Evolutionary conservation across 2,329 filamentous ascomycete genomes (phyloP).

Genomic region (Penicillium sp.): DNA sequence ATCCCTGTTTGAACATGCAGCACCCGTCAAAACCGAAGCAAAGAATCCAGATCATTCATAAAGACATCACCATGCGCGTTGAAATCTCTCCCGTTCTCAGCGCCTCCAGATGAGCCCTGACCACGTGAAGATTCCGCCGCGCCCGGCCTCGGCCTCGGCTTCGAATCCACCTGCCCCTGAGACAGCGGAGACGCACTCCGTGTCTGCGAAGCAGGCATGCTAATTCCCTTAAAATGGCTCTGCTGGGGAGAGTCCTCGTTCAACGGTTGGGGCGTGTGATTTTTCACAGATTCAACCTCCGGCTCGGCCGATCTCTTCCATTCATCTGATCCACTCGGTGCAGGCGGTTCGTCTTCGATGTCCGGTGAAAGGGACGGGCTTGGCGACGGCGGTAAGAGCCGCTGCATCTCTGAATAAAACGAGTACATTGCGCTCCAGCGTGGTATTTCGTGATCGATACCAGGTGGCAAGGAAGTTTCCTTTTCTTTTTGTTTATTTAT

Average conservation of each 20-base stretch:
- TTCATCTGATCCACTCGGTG: background rate
- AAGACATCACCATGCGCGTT: background rate
- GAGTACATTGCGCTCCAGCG: constrained; percentile 9
- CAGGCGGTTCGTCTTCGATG: background rate
- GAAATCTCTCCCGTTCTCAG: background rate
- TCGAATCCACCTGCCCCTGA: background rate
- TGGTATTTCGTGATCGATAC: constrained; percentile 2
- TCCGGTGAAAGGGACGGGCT: background rate
- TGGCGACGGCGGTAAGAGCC: background rate
- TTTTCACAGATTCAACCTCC: background rate
- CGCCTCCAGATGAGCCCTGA: background rate
- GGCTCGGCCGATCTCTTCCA: background rate
- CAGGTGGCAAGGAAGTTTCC: background rate
- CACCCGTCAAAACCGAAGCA: constrained; percentile 8
- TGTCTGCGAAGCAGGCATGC: background rate
- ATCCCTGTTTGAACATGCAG: background rate
- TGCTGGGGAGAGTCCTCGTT: background rate
- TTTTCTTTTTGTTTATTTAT: background rate
- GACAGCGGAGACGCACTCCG: background rate
- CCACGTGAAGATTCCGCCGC: background rate
- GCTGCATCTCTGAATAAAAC: background rate
- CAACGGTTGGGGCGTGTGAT: background rate
- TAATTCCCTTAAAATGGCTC: background rate
- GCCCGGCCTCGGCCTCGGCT: background rate
- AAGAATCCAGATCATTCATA: constrained; percentile 11